Conservation (phyloP, 1,284 basidiomycete genomes). For the Leccinum olivaceoglutinosum region DNA sequence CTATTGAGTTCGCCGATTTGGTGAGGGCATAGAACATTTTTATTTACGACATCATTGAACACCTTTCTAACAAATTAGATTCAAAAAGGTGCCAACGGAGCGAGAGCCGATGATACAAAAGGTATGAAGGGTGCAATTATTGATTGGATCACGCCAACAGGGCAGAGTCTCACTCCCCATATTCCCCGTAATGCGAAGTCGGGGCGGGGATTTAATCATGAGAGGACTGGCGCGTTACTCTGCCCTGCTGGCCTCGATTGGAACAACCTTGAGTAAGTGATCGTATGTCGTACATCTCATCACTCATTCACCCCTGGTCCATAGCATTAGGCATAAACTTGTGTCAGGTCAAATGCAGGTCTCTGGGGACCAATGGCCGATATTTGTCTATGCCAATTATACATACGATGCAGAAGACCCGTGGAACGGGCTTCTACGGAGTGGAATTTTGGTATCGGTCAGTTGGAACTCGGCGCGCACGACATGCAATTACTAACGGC, state of each 20-base stretch:
- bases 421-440: neutral
- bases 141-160: slow-evolving; percentile 1
- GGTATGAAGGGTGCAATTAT: neutral
- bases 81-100: neutral
- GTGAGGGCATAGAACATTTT: neutral
- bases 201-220: neutral
- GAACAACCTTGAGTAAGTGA: neutral
- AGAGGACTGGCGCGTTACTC: neutral
- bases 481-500: too few relatives aligned
- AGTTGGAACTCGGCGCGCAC: too few relatives aligned
- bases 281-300: neutral
- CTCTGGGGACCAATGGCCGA: neutral
- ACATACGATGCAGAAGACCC: neutral
- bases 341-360: neutral
- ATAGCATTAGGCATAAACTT: neutral
- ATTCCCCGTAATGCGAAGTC: neutral
- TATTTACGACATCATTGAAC: too few relatives aligned
- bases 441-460: neutral
- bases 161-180: neutral
- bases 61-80: neutral
- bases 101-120: neutral
- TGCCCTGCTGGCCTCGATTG: neutral
- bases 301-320: neutral
- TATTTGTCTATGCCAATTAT: neutral
- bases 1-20: neutral